Base-by-base conservation (phyloP, 2,329 filamentous ascomycete genomes). In the Fusarium lateritium region DNA sequence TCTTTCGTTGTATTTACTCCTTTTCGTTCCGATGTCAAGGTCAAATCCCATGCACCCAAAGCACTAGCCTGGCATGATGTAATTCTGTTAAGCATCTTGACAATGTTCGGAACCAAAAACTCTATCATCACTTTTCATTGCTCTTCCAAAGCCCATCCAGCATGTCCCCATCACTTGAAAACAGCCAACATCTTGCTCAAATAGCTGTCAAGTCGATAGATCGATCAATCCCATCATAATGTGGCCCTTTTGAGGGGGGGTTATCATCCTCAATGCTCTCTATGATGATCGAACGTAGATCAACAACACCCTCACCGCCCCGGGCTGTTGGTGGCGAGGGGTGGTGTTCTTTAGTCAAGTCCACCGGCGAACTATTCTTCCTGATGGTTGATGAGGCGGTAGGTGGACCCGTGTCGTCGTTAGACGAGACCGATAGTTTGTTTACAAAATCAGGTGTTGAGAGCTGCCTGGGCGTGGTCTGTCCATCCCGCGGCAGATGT, bases 211-310 rank as follows among this genome's bases (percentile, higher is more conserved):
- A 59, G 47, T 69, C 68, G 42, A 73, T 64, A 19, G 62, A 49
- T n/a, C 72, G 68, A 22, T 79, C 78, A 40, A 79, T 71, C n/a
- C 78, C 78, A 47, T 77, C 76, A 57, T 79, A 79, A 38, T 70
- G 71, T 6, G 74, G 64, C 14, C 70, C 69, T 19, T 22, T 51
- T 11, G 44, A 22, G 9, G 51, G 24, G 7, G 51, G 34, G 13
- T 42, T 54, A 21, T 70, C 69, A 6, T 36, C 60, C 57, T 77
- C 74, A 28, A 76, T 70, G 31, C 68, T 70, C 19, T 56, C 33
- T 17, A 56, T 52, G 45, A 70, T 34, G 14, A 13, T 28, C 13
- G 39, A 19, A n/a, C 67, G 50, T 15, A 49, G 51, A 31, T 62
- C 52, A 66, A 60, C 34, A 33, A 47, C 63, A 52, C 44, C 28